These are phyloP conservation scores for Mycena citricolor DNA, from an alignment of 1,284 basidiomycete species.

Conservation along the genomic window DNA sequence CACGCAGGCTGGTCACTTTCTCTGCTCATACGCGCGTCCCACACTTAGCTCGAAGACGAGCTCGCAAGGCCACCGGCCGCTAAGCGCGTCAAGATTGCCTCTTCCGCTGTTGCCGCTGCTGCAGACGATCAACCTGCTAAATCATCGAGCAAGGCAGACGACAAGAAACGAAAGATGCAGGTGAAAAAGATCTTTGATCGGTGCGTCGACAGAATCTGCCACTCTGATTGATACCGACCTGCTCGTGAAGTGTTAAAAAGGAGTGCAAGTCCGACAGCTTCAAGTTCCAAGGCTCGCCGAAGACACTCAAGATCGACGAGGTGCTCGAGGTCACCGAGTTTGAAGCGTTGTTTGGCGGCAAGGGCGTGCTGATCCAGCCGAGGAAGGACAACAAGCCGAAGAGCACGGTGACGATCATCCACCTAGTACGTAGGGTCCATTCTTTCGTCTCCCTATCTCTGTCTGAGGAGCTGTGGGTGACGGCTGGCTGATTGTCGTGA, in stretches of 20 bases:
- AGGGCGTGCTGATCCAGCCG: conserved; percentile 36
- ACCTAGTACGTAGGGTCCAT: conserved; percentile 32
- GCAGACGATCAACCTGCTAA: conserved; percentile 25
- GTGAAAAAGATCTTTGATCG: conserved; percentile 41
- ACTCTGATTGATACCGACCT: not conserved
- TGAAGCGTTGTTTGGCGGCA: conserved; percentile 37
- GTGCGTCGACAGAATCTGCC: conserved; percentile 24
- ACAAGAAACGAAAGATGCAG: conserved; percentile 40
- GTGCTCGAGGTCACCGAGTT: conserved; percentile 38
- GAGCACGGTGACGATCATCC: conserved; percentile 38
- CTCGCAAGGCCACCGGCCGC: conserved; percentile 32
- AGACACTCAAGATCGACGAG: conserved; percentile 40
- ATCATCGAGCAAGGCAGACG: conserved; percentile 33
- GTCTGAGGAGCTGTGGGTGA: not conserved
- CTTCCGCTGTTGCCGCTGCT: conserved; percentile 21
- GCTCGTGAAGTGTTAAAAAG: conserved; percentile 43
- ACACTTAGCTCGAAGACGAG: conserved; percentile 41
- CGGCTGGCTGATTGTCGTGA: too few species aligned
- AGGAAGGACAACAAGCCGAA: conserved; percentile 38
- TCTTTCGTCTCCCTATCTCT: not conserved
- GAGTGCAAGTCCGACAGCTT: conserved; percentile 40
- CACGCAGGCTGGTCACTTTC: not conserved
- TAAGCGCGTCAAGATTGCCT: conserved; percentile 30
- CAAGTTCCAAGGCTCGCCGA: conserved; percentile 41
- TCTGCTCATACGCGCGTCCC: not conserved